Percentiles rank a stretch among this genome's conserved stretches.
phyloP scores from a whole-genome alignment of 805 yeast genomes.

The Kluyveromyces siamensis region DNA sequence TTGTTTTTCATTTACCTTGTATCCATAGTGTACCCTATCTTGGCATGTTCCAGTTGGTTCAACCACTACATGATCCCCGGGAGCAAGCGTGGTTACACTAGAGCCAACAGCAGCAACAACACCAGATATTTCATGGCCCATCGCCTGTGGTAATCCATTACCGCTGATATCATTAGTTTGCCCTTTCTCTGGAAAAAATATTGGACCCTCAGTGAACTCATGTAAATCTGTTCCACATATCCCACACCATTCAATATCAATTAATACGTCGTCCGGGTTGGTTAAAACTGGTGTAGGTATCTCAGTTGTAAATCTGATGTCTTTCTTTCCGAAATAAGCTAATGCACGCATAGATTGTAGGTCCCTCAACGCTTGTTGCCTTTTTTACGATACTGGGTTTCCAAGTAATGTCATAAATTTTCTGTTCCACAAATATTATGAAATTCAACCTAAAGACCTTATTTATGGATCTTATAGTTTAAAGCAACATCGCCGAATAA shows the following conservation, averaged over 20 bases:
- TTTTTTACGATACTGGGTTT: no score
- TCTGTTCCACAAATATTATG: no score
- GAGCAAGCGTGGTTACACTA: constrained; percentile 33
- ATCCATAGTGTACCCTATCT: constrained; percentile 31
- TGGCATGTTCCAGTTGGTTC: constrained; percentile 55
- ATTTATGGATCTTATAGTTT: no score
- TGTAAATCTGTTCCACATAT: constrained; percentile 58
- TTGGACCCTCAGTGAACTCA: constrained; percentile 49
- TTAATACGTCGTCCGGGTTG: constrained; percentile 33
- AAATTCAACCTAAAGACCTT: no score
- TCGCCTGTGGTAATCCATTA: constrained; percentile 33
- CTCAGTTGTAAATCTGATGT: constrained; percentile 33
- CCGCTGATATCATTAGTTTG: constrained; percentile 33
- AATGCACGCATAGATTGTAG: constrained; percentile 37
- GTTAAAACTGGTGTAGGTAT: constrained; percentile 30
- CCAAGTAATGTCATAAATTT: no score
- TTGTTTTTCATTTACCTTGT: constrained; percentile 17
- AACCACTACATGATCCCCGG: constrained; percentile 52
- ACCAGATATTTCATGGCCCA: constrained; percentile 51
- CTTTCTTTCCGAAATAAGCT: constrained; percentile 38
- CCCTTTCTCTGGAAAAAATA: constrained; percentile 40
- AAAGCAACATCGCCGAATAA: no score
- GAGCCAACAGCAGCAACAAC: constrained; percentile 37
- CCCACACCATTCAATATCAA: constrained; percentile 44
- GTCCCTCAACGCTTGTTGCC: no score